These are phyloP conservation scores for Pseudogymnoascus sp. DNA, from an alignment of 2,329 filamentous ascomycete species.

Conservation along the genomic window DNA sequence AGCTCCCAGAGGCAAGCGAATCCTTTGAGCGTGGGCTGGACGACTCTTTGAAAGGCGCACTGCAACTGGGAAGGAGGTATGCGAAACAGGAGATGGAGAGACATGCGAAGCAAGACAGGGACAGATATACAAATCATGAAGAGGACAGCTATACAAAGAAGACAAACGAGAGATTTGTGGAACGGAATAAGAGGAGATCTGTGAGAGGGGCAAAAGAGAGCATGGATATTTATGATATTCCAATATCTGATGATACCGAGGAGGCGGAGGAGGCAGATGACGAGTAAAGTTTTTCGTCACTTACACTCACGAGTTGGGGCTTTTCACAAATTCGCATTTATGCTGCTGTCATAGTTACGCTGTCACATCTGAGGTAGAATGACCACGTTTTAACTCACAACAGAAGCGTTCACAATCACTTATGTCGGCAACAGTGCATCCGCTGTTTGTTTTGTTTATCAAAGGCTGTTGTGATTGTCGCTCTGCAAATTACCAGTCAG, in stretches of 20 bases:
- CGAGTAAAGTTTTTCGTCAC: background rate
- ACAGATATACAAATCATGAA: background rate
- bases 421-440: background rate
- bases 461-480: background rate
- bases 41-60: background rate
- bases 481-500: background rate
- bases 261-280: background rate
- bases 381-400: background rate
- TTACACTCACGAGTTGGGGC: background rate
- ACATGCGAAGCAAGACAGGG: background rate
- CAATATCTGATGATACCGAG: background rate
- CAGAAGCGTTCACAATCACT: background rate
- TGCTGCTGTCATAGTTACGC: background rate
- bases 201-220: background rate
- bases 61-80: background rate
- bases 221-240: conserved; percentile 2
- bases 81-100: background rate
- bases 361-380: background rate
- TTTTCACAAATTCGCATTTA: background rate
- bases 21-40: background rate
- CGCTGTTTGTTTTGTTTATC: background rate
- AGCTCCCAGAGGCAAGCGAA: background rate
- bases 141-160: background rate
- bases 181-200: background rate
- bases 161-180: background rate